Evolutionary conservation across 441 rosid species (phyloP).

Genomic region (Mallotus japonicus): DNA sequence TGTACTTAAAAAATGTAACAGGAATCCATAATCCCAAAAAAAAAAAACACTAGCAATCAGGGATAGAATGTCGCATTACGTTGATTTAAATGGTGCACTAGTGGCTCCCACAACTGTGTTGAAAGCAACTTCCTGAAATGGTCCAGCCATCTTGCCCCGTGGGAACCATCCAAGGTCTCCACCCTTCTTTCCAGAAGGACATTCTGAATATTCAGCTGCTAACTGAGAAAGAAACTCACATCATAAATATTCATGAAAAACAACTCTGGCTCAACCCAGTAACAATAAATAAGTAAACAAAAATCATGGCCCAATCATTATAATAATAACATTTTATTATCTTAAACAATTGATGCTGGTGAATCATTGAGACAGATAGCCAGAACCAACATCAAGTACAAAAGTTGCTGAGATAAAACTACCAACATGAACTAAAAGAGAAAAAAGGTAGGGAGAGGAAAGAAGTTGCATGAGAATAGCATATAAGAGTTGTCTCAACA

Average conservation of each 20-base stretch:
- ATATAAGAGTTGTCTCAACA: not conserved
- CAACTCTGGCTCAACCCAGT: not conserved
- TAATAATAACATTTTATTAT: not conserved
- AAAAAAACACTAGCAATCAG: not conserved
- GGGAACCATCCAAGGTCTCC: conserved; percentile 99
- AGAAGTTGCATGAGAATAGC: not conserved
- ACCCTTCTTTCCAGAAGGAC: conserved; percentile 96
- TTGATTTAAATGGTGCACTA: conserved; percentile 93
- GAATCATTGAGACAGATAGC: not conserved
- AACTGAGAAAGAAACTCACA: conserved; percentile 36
- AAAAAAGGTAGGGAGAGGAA: not conserved
- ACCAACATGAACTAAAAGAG: not conserved
- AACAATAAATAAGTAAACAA: not conserved
- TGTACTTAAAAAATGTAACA: not conserved
- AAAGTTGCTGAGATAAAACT: not conserved
- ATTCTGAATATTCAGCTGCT: conserved; percentile 93
- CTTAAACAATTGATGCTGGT: not conserved
- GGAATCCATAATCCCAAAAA: not conserved
- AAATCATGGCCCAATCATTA: not conserved
- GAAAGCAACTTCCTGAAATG: conserved; percentile 92
- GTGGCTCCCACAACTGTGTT: conserved; percentile 78
- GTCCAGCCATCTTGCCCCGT: conserved; percentile 96
- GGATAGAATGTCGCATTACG: conserved; percentile 40
- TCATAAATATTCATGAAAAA: not conserved
- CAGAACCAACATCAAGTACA: not conserved